Percentiles rank a stretch among this genome's conserved stretches.
These are phyloP conservation scores for Colletotrichum orchidophilum DNA, from an alignment of 2,329 filamentous ascomycete species.

Conservation along the genomic window DNA sequence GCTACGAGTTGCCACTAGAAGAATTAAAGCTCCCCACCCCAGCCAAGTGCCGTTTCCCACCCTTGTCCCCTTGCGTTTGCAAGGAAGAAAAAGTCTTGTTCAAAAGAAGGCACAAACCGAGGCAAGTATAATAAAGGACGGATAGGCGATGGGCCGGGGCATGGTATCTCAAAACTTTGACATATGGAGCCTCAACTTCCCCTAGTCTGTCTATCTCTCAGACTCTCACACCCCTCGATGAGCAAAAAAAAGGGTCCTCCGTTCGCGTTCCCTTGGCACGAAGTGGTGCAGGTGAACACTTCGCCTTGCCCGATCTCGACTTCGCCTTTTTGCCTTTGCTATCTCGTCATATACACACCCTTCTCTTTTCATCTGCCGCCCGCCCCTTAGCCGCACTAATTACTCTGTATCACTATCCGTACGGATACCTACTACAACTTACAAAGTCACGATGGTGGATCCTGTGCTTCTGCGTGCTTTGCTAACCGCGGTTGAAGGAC, in stretches of 20 bases:
- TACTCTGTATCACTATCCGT: no score
- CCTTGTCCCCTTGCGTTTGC: not conserved
- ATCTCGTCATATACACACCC: not conserved
- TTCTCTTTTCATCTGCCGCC: not conserved
- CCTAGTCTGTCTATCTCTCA: no score
- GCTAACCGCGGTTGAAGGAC: not conserved
- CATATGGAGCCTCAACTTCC: not conserved
- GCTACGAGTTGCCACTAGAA: not conserved
- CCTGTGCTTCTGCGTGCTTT: not conserved
- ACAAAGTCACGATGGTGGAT: slow-evolving; percentile 3
- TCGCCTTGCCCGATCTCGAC: not conserved
- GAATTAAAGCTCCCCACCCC: not conserved
- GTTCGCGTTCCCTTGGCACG: slow-evolving; percentile 18
- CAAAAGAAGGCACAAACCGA: not conserved
- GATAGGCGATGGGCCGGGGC: not conserved
- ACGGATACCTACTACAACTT: no score
- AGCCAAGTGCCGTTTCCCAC: no score
- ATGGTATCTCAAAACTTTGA: not conserved
- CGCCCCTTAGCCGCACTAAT: not conserved
- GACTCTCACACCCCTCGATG: not conserved
- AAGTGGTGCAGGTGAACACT: not conserved
- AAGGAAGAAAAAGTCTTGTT: not conserved
- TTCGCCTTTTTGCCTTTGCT: not conserved
- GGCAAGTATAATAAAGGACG: not conserved
- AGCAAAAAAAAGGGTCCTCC: slow-evolving; percentile 16